Conservation (phyloP, 305 asterid genomes). For the Striga hermonthica region DNA sequence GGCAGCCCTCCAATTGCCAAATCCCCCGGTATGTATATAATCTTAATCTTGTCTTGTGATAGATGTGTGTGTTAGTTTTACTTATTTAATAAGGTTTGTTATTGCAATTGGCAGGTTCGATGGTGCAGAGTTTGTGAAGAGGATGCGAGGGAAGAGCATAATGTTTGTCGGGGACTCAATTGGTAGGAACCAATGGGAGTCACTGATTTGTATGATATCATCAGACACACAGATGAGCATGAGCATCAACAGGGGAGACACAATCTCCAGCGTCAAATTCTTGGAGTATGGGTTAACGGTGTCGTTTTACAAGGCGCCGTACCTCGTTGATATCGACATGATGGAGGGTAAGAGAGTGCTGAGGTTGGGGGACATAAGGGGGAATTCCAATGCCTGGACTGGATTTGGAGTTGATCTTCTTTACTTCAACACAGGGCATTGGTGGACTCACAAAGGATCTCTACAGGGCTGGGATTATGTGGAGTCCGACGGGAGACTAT, state of each 20-base stretch:
- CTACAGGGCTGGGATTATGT: conserved; percentile 93
- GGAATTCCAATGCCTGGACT: conserved; percentile 75
- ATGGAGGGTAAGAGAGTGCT: conserved; percentile 73
- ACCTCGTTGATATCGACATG: conserved; percentile 74
- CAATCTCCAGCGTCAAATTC: conserved; percentile 65
- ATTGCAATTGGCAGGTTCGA: conserved; percentile 46
- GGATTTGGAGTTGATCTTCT: conserved; percentile 72
- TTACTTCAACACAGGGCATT: conserved; percentile 89
- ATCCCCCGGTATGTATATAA: conserved; percentile 73
- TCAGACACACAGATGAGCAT: conserved; percentile 57
- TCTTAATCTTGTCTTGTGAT: too few relatives aligned
- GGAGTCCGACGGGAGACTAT: conserved; percentile 61
- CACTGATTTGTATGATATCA: conserved; percentile 71
- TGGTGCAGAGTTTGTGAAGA: conserved; percentile 56
- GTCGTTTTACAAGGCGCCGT: conserved; percentile 81
- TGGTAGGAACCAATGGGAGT: conserved; percentile 91
- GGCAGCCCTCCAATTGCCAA: conserved; percentile 82
- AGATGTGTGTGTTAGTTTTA: too few relatives aligned
- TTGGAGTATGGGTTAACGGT: conserved; percentile 72
- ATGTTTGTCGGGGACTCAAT: conserved; percentile 96
- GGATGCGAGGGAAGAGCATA: conserved; percentile 78
- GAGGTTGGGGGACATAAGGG: conserved; percentile 70
- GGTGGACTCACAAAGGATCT: conserved; percentile 91
- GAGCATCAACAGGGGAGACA: conserved; percentile 57
- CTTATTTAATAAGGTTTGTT: too few relatives aligned